Evolutionary conservation across 208 protist genomes (phyloP).

Genomic region (Jaenimonas drosophilae): DNA sequence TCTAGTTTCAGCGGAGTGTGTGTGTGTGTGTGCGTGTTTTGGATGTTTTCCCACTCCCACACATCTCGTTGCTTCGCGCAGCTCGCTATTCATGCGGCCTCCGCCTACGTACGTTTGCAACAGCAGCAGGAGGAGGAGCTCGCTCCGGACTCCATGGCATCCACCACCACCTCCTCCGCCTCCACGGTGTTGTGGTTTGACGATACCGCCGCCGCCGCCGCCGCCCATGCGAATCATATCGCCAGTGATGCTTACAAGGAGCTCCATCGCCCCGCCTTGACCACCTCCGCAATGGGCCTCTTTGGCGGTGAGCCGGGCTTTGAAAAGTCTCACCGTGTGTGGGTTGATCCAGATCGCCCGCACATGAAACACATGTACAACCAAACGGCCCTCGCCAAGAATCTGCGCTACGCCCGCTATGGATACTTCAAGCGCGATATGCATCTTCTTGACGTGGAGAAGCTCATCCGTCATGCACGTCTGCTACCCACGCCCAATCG

Average conservation of each 20-base stretch:
- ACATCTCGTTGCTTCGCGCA: too few species aligned
- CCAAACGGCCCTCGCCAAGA: constrained; percentile 70
- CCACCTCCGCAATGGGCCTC: constrained; percentile 74
- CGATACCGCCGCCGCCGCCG: constrained; percentile 27
- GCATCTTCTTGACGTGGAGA: constrained; percentile 86
- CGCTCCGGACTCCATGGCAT: too few species aligned
- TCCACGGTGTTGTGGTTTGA: constrained; percentile 56
- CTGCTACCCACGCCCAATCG: constrained; percentile 79
- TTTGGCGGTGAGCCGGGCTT: constrained; percentile 88
- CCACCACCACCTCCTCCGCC: background rate
- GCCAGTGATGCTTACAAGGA: constrained; percentile 69
- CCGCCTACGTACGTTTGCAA: constrained; percentile 16
- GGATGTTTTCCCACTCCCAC: constrained; percentile 5
- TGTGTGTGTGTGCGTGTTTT: constrained; percentile 6
- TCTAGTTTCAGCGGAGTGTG: background rate
- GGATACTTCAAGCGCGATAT: constrained; percentile 89
- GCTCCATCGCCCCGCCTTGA: constrained; percentile 74
- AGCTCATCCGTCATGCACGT: constrained; percentile 83
- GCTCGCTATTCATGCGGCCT: constrained; percentile 20
- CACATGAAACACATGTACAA: constrained; percentile 90
- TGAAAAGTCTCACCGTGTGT: constrained; percentile 84
- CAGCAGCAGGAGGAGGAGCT: constrained; percentile 4
- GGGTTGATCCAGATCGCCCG: constrained; percentile 84
- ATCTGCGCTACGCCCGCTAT: constrained; percentile 85
- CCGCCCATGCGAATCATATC: constrained; percentile 37